Evolutionary conservation across 129 eudicot genomes (phyloP), one percentile per base, ranked within the genome.

Genomic region (Sambucus nigra): DNA sequence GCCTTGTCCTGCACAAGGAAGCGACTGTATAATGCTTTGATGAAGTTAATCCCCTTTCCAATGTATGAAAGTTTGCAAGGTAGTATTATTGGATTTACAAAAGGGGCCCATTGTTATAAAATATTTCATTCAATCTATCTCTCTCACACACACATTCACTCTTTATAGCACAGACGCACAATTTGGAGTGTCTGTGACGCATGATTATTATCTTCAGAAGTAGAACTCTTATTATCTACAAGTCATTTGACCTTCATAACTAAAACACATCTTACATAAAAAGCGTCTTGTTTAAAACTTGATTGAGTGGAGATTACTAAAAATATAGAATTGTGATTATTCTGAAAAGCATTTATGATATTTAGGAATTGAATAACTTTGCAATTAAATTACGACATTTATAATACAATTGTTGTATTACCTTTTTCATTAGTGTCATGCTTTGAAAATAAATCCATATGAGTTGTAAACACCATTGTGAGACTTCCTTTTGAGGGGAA

Each of bases 11-110:
- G 16, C 94, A 87, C 44, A 87, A 87, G 76, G 94, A 76, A 72
- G 70, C 84, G 35, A 94, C 86, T 12, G 71, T 76, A 21, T 52
- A 64, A 28, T 87, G 88, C 49, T 87, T 88, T 28, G 88, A 87
- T 76, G 96, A 87, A 72, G 96, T 87, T 16, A 61, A 87, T 63
- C 94, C 86, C 12, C 88, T 82, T 46, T 94, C 94, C 32, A 80
- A 76, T 83, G 96, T 84, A 42, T 50, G 64, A 55, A 44, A 55
- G 0, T 29, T 24, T 23, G 5, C 9, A 7, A 19, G 27, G 11
- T 6, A 17, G 31, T 45, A 41, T 14, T 9, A 4, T 25, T 35
- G 5, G 19, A 10, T 27, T 2, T 52, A n/a, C 5, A 15, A 11
- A 19, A 28, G 27, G 32, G 14, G 18, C 35, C 1, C 8, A 15